Evolutionary conservation across 441 rosid species (phyloP), one percentile per base, ranked within the genome.

Genomic region (Viola pubescens): DNA sequence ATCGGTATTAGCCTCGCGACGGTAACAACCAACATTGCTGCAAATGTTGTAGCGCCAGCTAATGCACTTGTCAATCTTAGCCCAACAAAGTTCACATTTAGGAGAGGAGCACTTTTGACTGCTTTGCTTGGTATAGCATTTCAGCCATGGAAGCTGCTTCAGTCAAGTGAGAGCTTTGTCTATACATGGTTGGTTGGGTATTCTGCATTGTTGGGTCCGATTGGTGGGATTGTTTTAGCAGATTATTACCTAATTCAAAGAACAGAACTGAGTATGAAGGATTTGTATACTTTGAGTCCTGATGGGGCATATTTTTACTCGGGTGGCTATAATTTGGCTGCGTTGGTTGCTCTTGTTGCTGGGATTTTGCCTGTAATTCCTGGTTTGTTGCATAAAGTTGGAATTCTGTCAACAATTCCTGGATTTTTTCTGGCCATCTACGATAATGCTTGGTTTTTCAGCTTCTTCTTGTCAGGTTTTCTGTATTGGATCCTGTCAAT

Each of bases 111-210:
- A 19, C 54, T 87, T 1, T 50, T 88, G 5, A 91, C 96, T 2
- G 95, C 96, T 4, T 34, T 88, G 59, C 80, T 87, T 45, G 89
- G 94, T 37, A 87, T 91, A 55, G 86, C 81, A 6, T 88, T 82
- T 59, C 98, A 91, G 65, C 96, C 96, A 0, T 88, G 96, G 96
- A 76, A 85, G 60, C 77, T 91, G 47, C 86, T 88, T 7, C 68
- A 81, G 58, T 83, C 98, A 6, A 91, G 98, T 61, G 95, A 91
- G 77, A 91, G 94, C 77, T 91, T 91, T 63, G 95, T 91, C 26
- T 87, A 91, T 61, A 91, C 95, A 0, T 91, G 98, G 98, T 69
- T 88, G 38, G 82, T 91, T n/a, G 95, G 96, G 0, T 88, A 91
- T 75, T 91, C 98, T 0, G 98, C 95, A 0, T 69, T 91, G 40